These are phyloP conservation scores for Mycena citricolor DNA, from an alignment of 1,284 basidiomycete genomes.

Conservation along the genomic window DNA sequence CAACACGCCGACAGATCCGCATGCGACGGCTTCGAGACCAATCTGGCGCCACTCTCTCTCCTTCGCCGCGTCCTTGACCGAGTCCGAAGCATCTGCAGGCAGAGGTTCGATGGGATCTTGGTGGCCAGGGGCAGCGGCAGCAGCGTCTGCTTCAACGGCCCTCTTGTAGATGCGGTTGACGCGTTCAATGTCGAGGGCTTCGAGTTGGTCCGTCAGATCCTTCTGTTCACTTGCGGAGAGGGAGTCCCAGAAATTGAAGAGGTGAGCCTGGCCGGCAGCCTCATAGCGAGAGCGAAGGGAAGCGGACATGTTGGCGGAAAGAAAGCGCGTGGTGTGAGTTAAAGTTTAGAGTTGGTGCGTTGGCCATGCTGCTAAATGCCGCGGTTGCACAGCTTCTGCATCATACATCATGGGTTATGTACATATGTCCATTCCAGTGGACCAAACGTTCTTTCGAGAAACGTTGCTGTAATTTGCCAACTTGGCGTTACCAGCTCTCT, in stretches of 20 bases:
- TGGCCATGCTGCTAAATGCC: too few relatives aligned
- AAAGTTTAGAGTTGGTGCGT: too few relatives aligned
- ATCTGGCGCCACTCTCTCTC: constrained; percentile 68
- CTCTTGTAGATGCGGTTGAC: constrained; percentile 88
- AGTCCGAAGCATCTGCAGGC: constrained; percentile 72
- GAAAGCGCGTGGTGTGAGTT: too few relatives aligned
- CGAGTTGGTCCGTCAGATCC: constrained; percentile 73
- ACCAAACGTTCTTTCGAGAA: too few relatives aligned
- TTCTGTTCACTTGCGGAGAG: constrained; percentile 69
- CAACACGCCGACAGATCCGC: constrained; percentile 87
- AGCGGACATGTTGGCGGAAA: constrained; percentile 47
- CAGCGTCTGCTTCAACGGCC: constrained; percentile 71
- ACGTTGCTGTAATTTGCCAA: too few relatives aligned
- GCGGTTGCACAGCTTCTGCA: too few relatives aligned
- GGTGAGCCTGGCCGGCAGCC: constrained; percentile 83
- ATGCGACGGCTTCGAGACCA: constrained; percentile 81
- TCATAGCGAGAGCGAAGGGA: constrained; percentile 63
- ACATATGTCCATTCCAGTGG: too few relatives aligned
- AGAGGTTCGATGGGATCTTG: constrained; percentile 72
- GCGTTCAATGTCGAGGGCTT: constrained; percentile 82
- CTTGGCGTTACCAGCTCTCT: too few relatives aligned
- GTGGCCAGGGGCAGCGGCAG: constrained; percentile 42
- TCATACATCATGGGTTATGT: too few relatives aligned
- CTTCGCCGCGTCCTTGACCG: constrained; percentile 55
- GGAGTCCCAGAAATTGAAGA: constrained; percentile 84